These are phyloP conservation scores for Nitzschia sp. DNA, from an alignment of 108 stramenopile genomes.

Conservation along the genomic window DNA sequence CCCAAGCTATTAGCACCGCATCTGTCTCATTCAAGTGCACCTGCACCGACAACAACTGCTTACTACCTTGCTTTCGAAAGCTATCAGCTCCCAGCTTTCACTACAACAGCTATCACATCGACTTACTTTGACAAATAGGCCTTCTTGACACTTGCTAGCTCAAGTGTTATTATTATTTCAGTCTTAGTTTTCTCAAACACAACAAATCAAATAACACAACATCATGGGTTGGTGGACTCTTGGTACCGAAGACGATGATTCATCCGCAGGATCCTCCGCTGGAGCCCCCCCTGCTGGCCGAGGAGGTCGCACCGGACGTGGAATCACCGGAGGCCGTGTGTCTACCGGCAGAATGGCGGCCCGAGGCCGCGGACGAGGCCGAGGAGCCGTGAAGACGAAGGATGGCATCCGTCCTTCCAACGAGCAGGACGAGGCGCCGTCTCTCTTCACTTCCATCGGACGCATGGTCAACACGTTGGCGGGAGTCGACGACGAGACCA, in stretches of 20 bases:
- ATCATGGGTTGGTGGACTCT: conserved; percentile 43
- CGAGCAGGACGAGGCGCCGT: conserved; percentile 10
- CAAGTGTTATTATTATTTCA: background rate
- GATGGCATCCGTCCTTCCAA: background rate
- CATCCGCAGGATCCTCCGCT: background rate
- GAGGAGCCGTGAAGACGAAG: background rate
- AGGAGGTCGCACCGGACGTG: conserved; percentile 20
- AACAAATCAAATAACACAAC: background rate
- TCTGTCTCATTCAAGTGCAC: too few species aligned
- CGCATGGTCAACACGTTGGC: conserved; percentile 27
- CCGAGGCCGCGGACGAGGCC: conserved; percentile 11
- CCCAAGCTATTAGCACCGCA: too few species aligned
- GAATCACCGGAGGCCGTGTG: conserved; percentile 16
- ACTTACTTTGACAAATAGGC: background rate
- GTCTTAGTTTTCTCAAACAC: background rate
- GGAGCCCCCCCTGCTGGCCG: conserved; percentile 6
- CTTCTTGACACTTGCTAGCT: background rate
- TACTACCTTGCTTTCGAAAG: background rate
- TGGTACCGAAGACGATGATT: conserved; percentile 35
- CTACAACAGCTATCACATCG: background rate
- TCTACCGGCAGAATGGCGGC: conserved; percentile 19
- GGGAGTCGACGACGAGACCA: conserved; percentile 22
- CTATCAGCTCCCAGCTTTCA: too few species aligned
- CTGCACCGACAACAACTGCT: too few species aligned
- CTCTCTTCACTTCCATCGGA: conserved; percentile 27